A percentile compares a stretch with the other conserved stretches of the same genome.
phyloP scores from a whole-genome alignment of 1,284 basidiomycete genomes.

The Peniophora sp. region DNA sequence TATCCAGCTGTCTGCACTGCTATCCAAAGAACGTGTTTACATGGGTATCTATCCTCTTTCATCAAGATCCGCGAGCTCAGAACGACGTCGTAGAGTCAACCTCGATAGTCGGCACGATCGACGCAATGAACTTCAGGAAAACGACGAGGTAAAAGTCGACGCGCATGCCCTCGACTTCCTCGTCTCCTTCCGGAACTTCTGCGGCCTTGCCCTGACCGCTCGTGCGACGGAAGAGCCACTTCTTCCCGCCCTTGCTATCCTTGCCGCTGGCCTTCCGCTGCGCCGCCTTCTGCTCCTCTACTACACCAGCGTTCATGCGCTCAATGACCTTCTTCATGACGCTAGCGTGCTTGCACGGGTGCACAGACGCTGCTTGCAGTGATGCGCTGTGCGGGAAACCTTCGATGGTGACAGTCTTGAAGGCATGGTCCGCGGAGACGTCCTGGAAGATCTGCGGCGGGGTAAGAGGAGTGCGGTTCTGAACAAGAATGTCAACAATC shows the following conservation, averaged over 20 bases:
- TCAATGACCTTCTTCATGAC: constrained; percentile 99
- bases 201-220: constrained; percentile 52
- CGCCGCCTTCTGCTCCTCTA: constrained; percentile 62
- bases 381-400: constrained; percentile 89
- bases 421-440: constrained; percentile 93
- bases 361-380: constrained; percentile 84
- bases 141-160: constrained; percentile 95
- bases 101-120: constrained; percentile 92
- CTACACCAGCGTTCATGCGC: constrained; percentile 88
- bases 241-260: constrained; percentile 72
- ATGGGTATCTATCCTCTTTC: too few relatives aligned
- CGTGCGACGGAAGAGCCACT: constrained; percentile 77
- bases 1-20: too few relatives aligned
- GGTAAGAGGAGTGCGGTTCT: constrained; percentile 84
- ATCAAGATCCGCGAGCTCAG: constrained; percentile 24
- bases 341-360: constrained; percentile 97
- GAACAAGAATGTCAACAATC: constrained; percentile 4
- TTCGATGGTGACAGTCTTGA: constrained; percentile 99
- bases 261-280: constrained; percentile 38
- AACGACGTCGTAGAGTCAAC: constrained; percentile 86
- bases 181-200: constrained; percentile 29
- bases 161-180: constrained; percentile 78
- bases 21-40: too few relatives aligned
- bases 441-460: constrained; percentile 96
- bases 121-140: constrained; percentile 96